phyloP scores from a whole-genome alignment of 2,329 filamentous ascomycete species.

The Elsinoe australis region DNA sequence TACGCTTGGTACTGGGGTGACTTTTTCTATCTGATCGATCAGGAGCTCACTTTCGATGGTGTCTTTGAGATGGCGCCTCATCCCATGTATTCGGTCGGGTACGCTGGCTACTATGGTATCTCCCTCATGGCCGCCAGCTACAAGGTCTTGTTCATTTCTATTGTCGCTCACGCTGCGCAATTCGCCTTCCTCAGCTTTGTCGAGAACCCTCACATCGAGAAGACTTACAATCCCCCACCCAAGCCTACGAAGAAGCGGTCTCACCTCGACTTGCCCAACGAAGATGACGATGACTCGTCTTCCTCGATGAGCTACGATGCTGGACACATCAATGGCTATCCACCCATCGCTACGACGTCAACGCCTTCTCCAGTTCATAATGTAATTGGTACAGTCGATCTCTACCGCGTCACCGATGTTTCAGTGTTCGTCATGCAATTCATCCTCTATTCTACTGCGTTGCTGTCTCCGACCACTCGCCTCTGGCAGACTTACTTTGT shows the following conservation, averaged over 20 bases:
- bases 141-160: conserved; percentile 93
- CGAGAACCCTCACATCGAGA: conserved; percentile 96
- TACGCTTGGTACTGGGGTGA: conserved; percentile 99
- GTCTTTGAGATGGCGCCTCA: conserved; percentile 99
- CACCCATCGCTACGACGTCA: conserved; percentile 36
- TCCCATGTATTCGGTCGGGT: conserved; percentile 98
- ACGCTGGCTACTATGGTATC: conserved; percentile 96
- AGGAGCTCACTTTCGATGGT: conserved; percentile 94
- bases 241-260: conserved; percentile 52
- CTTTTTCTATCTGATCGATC: conserved; percentile 97
- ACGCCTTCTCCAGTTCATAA: conserved; percentile 68
- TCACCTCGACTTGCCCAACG: conserved; percentile 27
- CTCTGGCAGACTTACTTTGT: conserved; percentile 73
- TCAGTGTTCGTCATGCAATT: conserved; percentile 67
- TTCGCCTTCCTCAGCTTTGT: conserved; percentile 86
- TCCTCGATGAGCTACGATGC: conserved; percentile 35
- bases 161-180: conserved; percentile 87
- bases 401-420: conserved; percentile 79
- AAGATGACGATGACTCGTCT: conserved; percentile 32
- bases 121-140: conserved; percentile 98
- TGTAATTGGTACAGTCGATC: conserved; percentile 81
- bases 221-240: conserved; percentile 87
- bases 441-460: conserved; percentile 65
- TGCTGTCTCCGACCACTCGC: conserved; percentile 69
- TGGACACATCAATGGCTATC: conserved; percentile 32